Percentiles rank a stretch among this genome's conserved stretches.
Conservation (phyloP, 345 rosid species). For the Adansonia digitata region DNA sequence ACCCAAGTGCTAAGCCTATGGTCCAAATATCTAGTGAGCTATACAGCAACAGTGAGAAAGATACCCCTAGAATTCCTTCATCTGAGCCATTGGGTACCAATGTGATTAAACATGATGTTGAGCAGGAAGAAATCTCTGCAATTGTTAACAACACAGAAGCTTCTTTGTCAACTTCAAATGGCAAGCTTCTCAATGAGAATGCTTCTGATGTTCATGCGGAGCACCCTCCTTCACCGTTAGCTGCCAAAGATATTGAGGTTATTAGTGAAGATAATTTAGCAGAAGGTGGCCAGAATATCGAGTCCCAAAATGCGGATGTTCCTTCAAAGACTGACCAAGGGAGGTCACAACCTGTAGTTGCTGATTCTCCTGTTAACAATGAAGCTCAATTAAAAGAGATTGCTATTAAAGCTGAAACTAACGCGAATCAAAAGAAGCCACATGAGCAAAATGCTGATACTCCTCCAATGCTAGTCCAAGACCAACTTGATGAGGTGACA, state of each 20-base stretch:
- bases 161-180: constrained; percentile 31
- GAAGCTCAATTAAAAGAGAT: constrained; percentile 34
- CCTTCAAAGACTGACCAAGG: constrained; percentile 42
- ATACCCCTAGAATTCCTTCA: constrained; percentile 26
- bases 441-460: constrained; percentile 37
- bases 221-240: constrained; percentile 31
- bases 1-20: constrained; percentile 27
- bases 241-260: constrained; percentile 46
- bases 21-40: constrained; percentile 25
- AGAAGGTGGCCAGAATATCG: constrained; percentile 26
- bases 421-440: constrained; percentile 39
- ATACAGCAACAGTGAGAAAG: constrained; percentile 27
- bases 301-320: constrained; percentile 33
- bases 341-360: constrained; percentile 32
- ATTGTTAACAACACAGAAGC: constrained; percentile 26
- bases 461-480: constrained; percentile 50
- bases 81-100: constrained; percentile 31
- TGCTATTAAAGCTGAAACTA: constrained; percentile 37
- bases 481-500: constrained; percentile 91
- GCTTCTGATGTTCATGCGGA: constrained; percentile 35
- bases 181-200: constrained; percentile 41
- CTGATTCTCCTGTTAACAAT: constrained; percentile 30
- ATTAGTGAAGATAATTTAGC: constrained; percentile 30
- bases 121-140: constrained; percentile 33
- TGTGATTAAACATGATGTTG: constrained; percentile 28